Evolutionary conservation across 2,329 filamentous ascomycete species (phyloP), one percentile per base, ranked within the genome.

Genomic region (Teratosphaeria destructans): DNA sequence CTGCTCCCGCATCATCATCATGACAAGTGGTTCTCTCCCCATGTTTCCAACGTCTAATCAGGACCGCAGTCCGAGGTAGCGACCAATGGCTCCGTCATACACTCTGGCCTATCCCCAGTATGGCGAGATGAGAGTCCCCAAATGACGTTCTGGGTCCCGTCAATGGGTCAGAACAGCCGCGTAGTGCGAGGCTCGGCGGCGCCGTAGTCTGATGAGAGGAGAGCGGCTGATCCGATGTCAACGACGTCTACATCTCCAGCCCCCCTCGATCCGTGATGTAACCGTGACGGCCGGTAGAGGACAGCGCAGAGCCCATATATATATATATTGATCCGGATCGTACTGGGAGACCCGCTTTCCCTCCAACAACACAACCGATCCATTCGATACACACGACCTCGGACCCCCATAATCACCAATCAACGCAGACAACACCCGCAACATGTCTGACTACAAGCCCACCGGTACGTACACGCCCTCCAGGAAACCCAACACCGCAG

Each of bases 361-460:
- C 8, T 49, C n/a, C 43, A n/a, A 39, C 16, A 3, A 39, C 6
- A 6, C 6, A 3, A 11, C 6, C 6, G 37, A 16, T 16, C 43
- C 14, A 49, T 16, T 49, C 43, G 43, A 19, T 16, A 19, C 8
- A 49, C 14, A n/a, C 8, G 5, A 5, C 14, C 43, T 60, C 58
- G 60, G 56, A 43, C 39, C 57, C 47, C 53, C 55, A 35, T 26
- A 47, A 54, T 35, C 29, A 49, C 34, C 52, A 52, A 56, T 55
- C 58, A 61, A 61, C 54, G 23, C 58, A 56, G 3, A 39, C 35
- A 39, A 5, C 2, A 39, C 12, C 10, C 16, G n/a, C n/a, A 59
- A 23, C 32, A 70, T 71, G 70, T 71, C 70, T 65, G 70, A 71
- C 61, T 72, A 72, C 68, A 72, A 72, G 66, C 70, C 70, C 63